Evolutionary conservation across 2,329 filamentous ascomycete genomes (phyloP).

Genomic region (Claviceps fusiformis): DNA sequence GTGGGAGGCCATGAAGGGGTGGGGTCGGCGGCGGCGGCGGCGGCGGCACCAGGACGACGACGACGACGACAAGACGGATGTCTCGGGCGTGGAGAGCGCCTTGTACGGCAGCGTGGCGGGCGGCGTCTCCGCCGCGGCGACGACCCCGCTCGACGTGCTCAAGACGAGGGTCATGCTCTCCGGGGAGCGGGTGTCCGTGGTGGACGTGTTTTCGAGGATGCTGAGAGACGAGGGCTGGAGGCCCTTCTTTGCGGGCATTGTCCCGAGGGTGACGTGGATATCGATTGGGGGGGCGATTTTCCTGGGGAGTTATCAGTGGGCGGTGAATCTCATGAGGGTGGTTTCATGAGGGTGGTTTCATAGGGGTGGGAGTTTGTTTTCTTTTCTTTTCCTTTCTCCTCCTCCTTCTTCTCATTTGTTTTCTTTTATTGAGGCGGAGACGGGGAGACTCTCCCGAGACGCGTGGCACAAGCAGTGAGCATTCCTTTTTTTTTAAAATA

Average conservation of each 20-base stretch:
- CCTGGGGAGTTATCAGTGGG: constrained; percentile 84
- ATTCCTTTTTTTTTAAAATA: no score
- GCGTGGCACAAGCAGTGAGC: no score
- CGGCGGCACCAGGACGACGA: neutral
- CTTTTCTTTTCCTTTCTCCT: neutral
- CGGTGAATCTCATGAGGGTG: constrained; percentile 53
- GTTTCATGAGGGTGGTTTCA: neutral
- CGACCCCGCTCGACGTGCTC: constrained; percentile 87
- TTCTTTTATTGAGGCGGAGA: no score
- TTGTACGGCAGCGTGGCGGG: constrained; percentile 75
- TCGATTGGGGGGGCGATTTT: constrained; percentile 90
- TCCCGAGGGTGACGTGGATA: constrained; percentile 86
- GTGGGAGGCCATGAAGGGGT: constrained; percentile 84
- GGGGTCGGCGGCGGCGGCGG: constrained; percentile 25
- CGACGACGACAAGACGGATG: constrained; percentile 16
- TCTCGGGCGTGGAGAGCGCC: constrained; percentile 67
- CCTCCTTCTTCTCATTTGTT: neutral
- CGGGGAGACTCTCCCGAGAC: no score
- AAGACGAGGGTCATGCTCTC: constrained; percentile 96
- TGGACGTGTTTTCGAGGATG: constrained; percentile 49
- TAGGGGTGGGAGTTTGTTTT: neutral
- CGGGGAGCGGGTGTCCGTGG: constrained; percentile 47
- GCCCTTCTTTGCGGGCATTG: constrained; percentile 63
- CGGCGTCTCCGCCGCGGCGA: constrained; percentile 72
- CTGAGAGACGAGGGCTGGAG: constrained; percentile 47